Evolutionary conservation across 2,329 filamentous ascomycete genomes (phyloP).

Genomic region (Diaporthe citriasiana): DNA sequence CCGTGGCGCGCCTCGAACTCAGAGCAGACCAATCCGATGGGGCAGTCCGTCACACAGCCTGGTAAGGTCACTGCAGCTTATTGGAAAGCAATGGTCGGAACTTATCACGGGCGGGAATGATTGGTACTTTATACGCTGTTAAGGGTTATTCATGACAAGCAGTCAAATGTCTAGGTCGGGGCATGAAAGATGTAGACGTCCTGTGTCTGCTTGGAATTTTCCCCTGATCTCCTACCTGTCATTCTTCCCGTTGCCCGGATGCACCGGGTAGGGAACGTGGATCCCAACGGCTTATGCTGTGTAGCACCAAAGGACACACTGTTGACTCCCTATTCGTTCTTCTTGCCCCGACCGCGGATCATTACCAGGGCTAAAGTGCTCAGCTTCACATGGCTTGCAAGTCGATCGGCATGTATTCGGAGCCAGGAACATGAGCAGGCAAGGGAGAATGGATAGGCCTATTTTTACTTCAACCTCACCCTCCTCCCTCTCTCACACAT

Average conservation of each 20-base stretch:
- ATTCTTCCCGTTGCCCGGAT: background rate
- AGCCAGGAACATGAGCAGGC: background rate
- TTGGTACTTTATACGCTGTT: background rate
- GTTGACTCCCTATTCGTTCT: background rate
- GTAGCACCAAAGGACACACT: conserved; percentile 17
- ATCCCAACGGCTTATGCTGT: background rate
- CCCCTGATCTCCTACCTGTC: background rate
- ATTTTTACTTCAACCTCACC: background rate
- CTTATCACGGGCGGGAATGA: background rate
- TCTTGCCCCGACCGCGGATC: background rate
- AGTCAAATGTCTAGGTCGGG: background rate
- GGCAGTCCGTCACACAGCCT: conserved; percentile 16
- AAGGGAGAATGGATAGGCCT: background rate
- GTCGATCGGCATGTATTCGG: background rate
- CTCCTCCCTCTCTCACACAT: background rate
- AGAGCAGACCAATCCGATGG: conserved; percentile 5
- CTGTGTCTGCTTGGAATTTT: no score
- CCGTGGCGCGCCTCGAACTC: background rate
- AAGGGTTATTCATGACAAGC: background rate
- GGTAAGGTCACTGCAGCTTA: background rate
- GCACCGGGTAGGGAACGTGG: background rate
- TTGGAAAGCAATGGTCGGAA: background rate
- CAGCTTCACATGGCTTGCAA: background rate
- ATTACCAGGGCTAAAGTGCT: background rate
- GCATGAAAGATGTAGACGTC: background rate